phyloP scores from a whole-genome alignment of 176 grass and related monocot genomes.

The Olyra latifolia region DNA sequence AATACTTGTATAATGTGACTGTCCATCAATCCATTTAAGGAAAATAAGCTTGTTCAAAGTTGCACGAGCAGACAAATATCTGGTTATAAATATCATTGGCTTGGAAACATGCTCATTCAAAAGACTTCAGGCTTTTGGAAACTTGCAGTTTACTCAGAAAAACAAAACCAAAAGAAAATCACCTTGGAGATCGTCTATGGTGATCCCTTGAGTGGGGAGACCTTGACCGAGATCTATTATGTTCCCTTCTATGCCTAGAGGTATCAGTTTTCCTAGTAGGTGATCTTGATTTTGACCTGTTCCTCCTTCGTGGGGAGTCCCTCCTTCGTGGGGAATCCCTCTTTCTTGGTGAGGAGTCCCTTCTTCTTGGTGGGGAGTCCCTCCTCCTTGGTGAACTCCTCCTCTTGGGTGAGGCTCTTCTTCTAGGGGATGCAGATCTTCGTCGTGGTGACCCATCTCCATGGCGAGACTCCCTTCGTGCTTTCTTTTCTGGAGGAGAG shows the following conservation, averaged over 20 bases:
- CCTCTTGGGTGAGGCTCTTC: conserved; percentile 31
- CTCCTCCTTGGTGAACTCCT: conserved; percentile 36
- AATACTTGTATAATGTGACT: neutral
- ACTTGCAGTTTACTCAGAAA: conserved; percentile 22
- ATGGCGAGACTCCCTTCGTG: conserved; percentile 33
- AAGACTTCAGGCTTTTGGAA: neutral
- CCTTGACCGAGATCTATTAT: conserved; percentile 61
- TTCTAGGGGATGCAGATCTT: conserved; percentile 49
- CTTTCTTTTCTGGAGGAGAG: conserved; percentile 44
- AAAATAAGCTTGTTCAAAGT: conserved; percentile 14
- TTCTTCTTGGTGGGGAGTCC: conserved; percentile 14
- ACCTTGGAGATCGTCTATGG: conserved; percentile 64
- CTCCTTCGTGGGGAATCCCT: conserved; percentile 43
- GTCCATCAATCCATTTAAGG: neutral
- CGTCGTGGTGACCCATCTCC: conserved; percentile 42
- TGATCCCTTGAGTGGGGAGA: conserved; percentile 63
- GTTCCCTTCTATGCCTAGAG: conserved; percentile 62
- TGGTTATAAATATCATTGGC: conserved; percentile 7
- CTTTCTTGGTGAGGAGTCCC: conserved; percentile 30
- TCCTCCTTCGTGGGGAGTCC: conserved; percentile 41
- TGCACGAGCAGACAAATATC: conserved; percentile 1
- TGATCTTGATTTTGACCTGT: conserved; percentile 70
- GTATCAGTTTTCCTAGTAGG: conserved; percentile 53
- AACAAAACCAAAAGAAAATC: conserved; percentile 4
- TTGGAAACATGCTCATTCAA: conserved; percentile 27